Conservation (phyloP, 2,329 filamentous ascomycete genomes). For the Paracoccidioides lutzii region DNA sequence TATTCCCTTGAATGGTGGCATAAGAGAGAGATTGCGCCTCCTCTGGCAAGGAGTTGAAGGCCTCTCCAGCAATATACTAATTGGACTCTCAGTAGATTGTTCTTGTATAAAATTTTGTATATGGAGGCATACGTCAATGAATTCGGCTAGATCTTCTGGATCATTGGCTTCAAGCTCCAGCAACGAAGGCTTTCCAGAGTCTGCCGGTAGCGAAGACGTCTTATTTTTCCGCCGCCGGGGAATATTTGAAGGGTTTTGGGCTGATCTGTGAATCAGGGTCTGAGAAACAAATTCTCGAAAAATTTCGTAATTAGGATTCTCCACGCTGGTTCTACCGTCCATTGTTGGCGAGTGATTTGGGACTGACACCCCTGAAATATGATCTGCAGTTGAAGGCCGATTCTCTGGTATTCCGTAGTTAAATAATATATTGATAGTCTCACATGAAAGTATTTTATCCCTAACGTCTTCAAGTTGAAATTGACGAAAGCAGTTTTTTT, state of each 20-base stretch:
- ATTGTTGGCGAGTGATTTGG: background rate
- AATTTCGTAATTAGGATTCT: constrained; percentile 45
- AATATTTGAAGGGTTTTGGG: constrained; percentile 33
- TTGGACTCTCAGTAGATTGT: constrained; percentile 4
- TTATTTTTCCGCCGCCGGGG: constrained; percentile 18
- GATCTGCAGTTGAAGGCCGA: too few relatives aligned
- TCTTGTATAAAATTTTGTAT: background rate
- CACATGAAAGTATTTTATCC: too few relatives aligned
- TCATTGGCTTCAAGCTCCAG: constrained; percentile 22
- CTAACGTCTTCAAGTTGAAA: too few relatives aligned
- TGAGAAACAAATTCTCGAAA: constrained; percentile 65
- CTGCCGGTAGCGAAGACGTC: constrained; percentile 6
- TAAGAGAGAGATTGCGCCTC: constrained; percentile 52
- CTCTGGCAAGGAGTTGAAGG: constrained; percentile 52
- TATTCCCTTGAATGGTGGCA: constrained; percentile 39
- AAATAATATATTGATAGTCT: too few relatives aligned
- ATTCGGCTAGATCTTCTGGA: constrained; percentile 62
- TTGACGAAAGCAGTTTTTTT: too few relatives aligned
- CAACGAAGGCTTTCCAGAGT: constrained; percentile 5
- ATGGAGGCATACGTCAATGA: constrained; percentile 47
- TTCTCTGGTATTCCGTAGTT: too few relatives aligned
- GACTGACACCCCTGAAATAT: too few relatives aligned
- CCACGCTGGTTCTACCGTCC: background rate
- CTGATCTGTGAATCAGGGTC: constrained; percentile 51
- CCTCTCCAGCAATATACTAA: constrained; percentile 56